A percentile compares a stretch with the other conserved stretches of the same genome.
phyloP scores from a whole-genome alignment of 1,284 basidiomycete species.

The Paramarasmius palmivorus region DNA sequence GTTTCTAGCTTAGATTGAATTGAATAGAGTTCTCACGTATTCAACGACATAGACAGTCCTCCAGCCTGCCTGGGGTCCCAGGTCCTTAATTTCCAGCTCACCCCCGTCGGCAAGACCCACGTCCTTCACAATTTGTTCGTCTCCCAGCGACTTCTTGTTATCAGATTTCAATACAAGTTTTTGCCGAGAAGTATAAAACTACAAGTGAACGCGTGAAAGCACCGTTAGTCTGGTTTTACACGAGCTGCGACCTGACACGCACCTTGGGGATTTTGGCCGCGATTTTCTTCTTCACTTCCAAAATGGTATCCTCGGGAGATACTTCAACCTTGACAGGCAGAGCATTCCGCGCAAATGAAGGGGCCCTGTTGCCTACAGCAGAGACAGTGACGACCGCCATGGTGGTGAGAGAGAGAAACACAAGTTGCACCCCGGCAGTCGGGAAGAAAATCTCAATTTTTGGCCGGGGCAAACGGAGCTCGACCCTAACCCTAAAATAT shows the following conservation, averaged over 20 bases:
- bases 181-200: slow-evolving; percentile 77
- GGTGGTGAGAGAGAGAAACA: too few species aligned
- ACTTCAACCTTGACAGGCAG: slow-evolving; percentile 63
- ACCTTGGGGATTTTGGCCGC: slow-evolving; percentile 62
- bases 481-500: too few species aligned
- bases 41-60: slow-evolving; percentile 84
- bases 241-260: slow-evolving; percentile 21
- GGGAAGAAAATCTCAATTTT: too few species aligned
- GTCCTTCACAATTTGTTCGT: slow-evolving; percentile 60
- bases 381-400: slow-evolving; percentile 68
- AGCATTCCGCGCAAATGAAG: slow-evolving; percentile 43
- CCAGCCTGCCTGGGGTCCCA: slow-evolving; percentile 89
- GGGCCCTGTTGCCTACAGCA: slow-evolving; percentile 41
- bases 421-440: neutral
- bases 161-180: slow-evolving; percentile 67
- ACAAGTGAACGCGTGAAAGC: slow-evolving; percentile 5
- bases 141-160: slow-evolving; percentile 54
- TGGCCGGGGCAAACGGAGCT: too few species aligned
- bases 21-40: slow-evolving; percentile 86
- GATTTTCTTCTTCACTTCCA: slow-evolving; percentile 61
- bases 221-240: too few species aligned
- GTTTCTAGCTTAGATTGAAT: too few species aligned
- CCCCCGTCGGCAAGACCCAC: slow-evolving; percentile 58
- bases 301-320: slow-evolving; percentile 50
- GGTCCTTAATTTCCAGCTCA: slow-evolving; percentile 79